Conservation (phyloP, 805 yeast species). For the Limtongia smithiae region DNA sequence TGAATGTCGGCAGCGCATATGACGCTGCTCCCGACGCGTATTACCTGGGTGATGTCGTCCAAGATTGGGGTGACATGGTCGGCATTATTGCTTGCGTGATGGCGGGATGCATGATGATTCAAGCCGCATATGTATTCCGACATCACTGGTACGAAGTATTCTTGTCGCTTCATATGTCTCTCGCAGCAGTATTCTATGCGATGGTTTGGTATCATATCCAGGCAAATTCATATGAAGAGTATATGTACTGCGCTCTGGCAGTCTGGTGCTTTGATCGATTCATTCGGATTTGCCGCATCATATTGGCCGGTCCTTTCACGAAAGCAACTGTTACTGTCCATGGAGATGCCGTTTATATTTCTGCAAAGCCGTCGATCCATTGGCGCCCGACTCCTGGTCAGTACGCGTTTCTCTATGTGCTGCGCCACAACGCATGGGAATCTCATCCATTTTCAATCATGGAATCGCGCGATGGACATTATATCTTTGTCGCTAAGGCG, state of each 20-base stretch:
- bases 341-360: constrained; percentile 16
- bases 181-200: constrained; percentile 52
- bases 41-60: too few relatives aligned
- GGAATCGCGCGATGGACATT: constrained; percentile 6
- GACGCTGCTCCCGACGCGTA: constrained; percentile 34
- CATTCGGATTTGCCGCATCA: constrained; percentile 52
- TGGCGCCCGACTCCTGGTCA: constrained; percentile 7
- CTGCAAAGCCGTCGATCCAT: constrained; percentile 11
- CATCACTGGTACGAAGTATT: constrained; percentile 57
- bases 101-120: constrained; percentile 36
- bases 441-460: constrained; percentile 16
- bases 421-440: constrained; percentile 17
- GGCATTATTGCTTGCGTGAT: constrained; percentile 44
- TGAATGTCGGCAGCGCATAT: constrained; percentile 28
- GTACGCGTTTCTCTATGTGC: constrained; percentile 24
- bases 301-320: constrained; percentile 49
- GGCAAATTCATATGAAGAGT: constrained; percentile 50
- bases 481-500: constrained; percentile 11
- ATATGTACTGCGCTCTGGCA: constrained; percentile 52
- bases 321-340: constrained; percentile 32
- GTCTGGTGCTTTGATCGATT: constrained; percentile 71
- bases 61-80: constrained; percentile 24
- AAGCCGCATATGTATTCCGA: constrained; percentile 52
- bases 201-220: constrained; percentile 32
- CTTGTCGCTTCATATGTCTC: constrained; percentile 49